Percentiles rank a stretch among this genome's conserved stretches.
phyloP scores from a whole-genome alignment of 2,329 filamentous ascomycete species.

The Colletotrichum sp. region DNA sequence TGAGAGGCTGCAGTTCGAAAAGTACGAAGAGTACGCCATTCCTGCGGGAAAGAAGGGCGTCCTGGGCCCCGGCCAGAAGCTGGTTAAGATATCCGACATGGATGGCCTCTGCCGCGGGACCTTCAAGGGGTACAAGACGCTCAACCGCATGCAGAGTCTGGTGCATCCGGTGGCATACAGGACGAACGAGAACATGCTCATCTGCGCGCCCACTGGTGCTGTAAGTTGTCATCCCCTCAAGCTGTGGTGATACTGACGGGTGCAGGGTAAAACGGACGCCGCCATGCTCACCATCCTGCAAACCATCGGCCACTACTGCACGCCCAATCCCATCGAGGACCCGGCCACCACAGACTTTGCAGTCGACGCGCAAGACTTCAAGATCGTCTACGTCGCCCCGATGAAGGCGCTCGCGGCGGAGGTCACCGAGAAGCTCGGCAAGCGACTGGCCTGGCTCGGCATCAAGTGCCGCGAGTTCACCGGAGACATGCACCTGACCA shows the following conservation, averaged over 20 bases:
- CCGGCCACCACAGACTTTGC: constrained; percentile 77
- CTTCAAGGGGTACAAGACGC: constrained; percentile 89
- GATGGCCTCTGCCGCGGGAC: constrained; percentile 91
- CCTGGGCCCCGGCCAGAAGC: constrained; percentile 73
- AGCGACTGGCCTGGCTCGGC: constrained; percentile 90
- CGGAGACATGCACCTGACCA: constrained; percentile 98
- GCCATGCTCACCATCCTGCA: constrained; percentile 97
- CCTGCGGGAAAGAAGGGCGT: constrained; percentile 82
- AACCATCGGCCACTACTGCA: constrained; percentile 83
- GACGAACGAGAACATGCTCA: constrained; percentile 97
- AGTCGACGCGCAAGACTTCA: constrained; percentile 88
- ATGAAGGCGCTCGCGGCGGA: constrained; percentile 99
- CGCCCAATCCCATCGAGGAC: constrained; percentile 79
- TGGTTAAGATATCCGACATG: constrained; percentile 81
- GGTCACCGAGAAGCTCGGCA: constrained; percentile 92
- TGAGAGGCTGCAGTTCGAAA: constrained; percentile 70
- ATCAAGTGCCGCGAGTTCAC: constrained; percentile 93
- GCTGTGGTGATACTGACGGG: constrained; percentile 9
- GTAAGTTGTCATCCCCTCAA: constrained; percentile 44
- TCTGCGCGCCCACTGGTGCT: constrained; percentile 96
- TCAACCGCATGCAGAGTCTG: constrained; percentile 98
- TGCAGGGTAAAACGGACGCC: constrained; percentile 90
- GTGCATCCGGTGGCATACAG: constrained; percentile 95
- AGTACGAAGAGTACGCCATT: constrained; percentile 89
- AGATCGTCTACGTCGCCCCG: constrained; percentile 97